Conservation (phyloP, 306 rosid genomes). For the Malus domestica region ASM211411v1 NC_041805.1:12608001-12608500, state of each 20-base stretch:
- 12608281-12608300: constrained; percentile 47
- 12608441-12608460: constrained; percentile 11
- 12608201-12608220: constrained; percentile 87
- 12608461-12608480: background rate
- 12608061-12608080: constrained; percentile 51
- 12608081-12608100: constrained; percentile 49
- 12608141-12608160: constrained; percentile 73
- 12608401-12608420: constrained; percentile 58
- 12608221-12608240: constrained; percentile 77
- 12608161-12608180: constrained; percentile 87
- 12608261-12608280: constrained; percentile 84
- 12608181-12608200: constrained; percentile 79
- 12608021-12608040: constrained; percentile 94
- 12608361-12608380: constrained; percentile 45
- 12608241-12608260: constrained; percentile 79
- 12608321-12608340: constrained; percentile 37
- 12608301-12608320: constrained; percentile 48
- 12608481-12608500: constrained; percentile 50
- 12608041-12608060: constrained; percentile 76
- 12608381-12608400: constrained; percentile 36
- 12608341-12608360: constrained; percentile 29
- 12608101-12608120: constrained; percentile 55
- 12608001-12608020: constrained; percentile 96
- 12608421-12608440: constrained; percentile 10
- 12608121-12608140: constrained; percentile 50